A percentile compares a stretch with the other conserved stretches of the same genome.
Evolutionary conservation across 2,329 filamentous ascomycete genomes (phyloP).

Genomic region (Penicillium occitanis): DNA sequence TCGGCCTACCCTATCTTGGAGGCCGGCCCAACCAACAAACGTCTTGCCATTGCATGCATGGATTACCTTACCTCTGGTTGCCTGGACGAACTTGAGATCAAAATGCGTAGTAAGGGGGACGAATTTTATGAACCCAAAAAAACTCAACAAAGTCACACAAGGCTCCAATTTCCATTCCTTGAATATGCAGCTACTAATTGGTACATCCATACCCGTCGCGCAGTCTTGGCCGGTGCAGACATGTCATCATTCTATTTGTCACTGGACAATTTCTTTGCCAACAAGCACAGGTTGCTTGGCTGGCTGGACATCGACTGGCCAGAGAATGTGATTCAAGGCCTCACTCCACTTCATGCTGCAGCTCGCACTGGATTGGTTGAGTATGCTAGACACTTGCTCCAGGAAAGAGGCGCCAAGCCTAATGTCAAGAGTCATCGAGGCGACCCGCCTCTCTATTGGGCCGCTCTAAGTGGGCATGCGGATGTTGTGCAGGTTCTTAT

Average conservation of each 20-base stretch:
- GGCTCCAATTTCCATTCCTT: constrained; percentile 13
- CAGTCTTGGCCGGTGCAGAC: neutral
- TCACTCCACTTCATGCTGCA: constrained; percentile 18
- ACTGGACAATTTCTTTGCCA: constrained; percentile 10
- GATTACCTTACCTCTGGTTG: constrained; percentile 12
- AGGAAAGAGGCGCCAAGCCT: constrained; percentile 7
- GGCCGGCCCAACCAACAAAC: constrained; percentile 11
- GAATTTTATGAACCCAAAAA: neutral
- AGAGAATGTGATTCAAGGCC: neutral
- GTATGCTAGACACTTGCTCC: constrained; percentile 12
- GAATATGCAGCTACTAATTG: constrained; percentile 17
- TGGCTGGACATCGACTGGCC: constrained; percentile 16
- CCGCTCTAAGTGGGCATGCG: constrained; percentile 20
- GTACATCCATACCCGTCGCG: constrained; percentile 8
- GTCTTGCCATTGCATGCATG: constrained; percentile 19
- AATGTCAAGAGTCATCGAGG: neutral
- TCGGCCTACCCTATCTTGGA: constrained; percentile 8
- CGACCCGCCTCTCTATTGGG: constrained; percentile 9
- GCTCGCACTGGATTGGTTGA: constrained; percentile 14
- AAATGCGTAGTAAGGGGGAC: neutral
- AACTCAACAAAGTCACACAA: neutral
- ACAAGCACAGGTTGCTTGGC: neutral
- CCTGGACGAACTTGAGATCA: constrained; percentile 3
- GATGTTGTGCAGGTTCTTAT: constrained; percentile 23
- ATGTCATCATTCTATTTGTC: constrained; percentile 10